Evolutionary conservation across 2,329 filamentous ascomycete species (phyloP).

Genomic region (Colletotrichum caudatum): DNA sequence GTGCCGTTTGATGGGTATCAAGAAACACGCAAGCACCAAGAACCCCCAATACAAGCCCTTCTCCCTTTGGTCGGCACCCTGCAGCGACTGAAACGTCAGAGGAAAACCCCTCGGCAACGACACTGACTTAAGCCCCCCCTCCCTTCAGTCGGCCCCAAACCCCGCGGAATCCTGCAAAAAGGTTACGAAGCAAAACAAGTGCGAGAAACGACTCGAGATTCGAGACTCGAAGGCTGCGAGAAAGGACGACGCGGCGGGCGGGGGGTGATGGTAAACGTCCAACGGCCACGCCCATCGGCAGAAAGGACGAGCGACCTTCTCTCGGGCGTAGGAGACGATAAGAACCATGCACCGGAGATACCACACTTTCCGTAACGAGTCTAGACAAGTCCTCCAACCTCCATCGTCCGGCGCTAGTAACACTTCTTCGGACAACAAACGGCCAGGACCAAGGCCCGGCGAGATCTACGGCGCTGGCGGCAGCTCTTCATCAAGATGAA

Average conservation of each 20-base stretch:
- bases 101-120: constrained; percentile 9
- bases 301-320: constrained; percentile 13
- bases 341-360: constrained; percentile 5
- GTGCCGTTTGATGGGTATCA: constrained; percentile 3
- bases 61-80: constrained; percentile 29
- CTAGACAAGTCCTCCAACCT: constrained; percentile 1
- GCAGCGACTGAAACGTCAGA: constrained; percentile 37
- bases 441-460: constrained; percentile 7
- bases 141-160: background rate
- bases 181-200: constrained; percentile 1
- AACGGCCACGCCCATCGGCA: constrained; percentile 10
- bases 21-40: constrained; percentile 15
- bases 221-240: background rate
- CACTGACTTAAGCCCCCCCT: constrained; percentile 8
- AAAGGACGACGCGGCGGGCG: constrained; percentile 18
- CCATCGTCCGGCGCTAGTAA: constrained; percentile 26
- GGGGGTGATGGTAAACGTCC: constrained; percentile 7
- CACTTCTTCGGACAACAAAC: background rate
- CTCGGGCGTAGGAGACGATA: constrained; percentile 30
- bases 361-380: constrained; percentile 21
- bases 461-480: constrained; percentile 10
- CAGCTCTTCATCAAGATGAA: constrained; percentile 14
- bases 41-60: constrained; percentile 12
- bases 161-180: constrained; percentile 18
- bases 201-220: constrained; percentile 1